Evolutionary conservation across 1,139 yeast species (phyloP).

Genomic region (Debaryomyces psychrophilus): DNA sequence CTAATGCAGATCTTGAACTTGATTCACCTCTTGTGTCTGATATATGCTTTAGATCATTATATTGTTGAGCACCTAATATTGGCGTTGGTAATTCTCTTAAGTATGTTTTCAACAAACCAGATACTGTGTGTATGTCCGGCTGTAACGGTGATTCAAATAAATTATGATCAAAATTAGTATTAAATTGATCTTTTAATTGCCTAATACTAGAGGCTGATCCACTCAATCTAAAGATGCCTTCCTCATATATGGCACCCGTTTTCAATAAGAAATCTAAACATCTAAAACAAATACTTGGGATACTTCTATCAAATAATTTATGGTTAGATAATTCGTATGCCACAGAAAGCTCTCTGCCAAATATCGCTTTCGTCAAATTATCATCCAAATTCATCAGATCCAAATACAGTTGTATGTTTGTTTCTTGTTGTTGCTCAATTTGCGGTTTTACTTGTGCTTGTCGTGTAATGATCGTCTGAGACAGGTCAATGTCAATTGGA

Average conservation of each 20-base stretch:
- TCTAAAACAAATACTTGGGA: slow-evolving; percentile 80
- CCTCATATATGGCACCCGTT: slow-evolving; percentile 77
- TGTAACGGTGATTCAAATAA: slow-evolving; percentile 44
- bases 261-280: slow-evolving; percentile 71
- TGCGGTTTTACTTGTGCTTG: slow-evolving; percentile 7
- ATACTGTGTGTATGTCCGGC: slow-evolving; percentile 74
- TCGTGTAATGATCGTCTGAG: slow-evolving; percentile 7
- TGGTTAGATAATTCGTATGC: slow-evolving; percentile 56
- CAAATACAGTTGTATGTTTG: slow-evolving; percentile 39
- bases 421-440: slow-evolving; percentile 16
- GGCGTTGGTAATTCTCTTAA: slow-evolving; percentile 70
- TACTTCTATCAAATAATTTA: slow-evolving; percentile 43
- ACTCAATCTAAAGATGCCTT: slow-evolving; percentile 88
- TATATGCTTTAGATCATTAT: slow-evolving; percentile 37
- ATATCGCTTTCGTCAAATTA: slow-evolving; percentile 45
- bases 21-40: slow-evolving; percentile 24
- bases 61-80: slow-evolving; percentile 57
- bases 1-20: slow-evolving; percentile 27
- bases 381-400: slow-evolving; percentile 45
- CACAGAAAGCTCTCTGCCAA: slow-evolving; percentile 65
- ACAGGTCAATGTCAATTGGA: not conserved
- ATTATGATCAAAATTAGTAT: slow-evolving; percentile 67
- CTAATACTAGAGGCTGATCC: slow-evolving; percentile 86
- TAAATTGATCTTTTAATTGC: slow-evolving; percentile 70
- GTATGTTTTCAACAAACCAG: slow-evolving; percentile 76